Base-by-base conservation (phyloP, 2,329 filamentous ascomycete species). In the Cladophialophora yegresii region DNA sequence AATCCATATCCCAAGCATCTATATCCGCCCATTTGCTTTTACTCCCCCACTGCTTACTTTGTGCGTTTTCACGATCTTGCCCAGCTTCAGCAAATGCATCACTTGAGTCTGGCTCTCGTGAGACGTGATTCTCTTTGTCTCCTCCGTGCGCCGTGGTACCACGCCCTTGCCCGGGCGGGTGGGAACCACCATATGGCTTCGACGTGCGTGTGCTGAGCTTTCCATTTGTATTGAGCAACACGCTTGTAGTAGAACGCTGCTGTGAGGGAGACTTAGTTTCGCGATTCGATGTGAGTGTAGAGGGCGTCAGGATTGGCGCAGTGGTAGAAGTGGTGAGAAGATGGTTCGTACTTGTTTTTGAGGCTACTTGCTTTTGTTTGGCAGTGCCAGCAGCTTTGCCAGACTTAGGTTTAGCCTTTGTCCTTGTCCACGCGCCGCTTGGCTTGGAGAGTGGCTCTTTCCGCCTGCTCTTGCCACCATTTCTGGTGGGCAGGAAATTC, bases 1-100 rank as follows among this genome's bases (percentile, higher is more conserved):
- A 71, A 16, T 69, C 69, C 64, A 71, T 64, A 59, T 68, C 66
- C 64, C 68, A 71, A 61, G 68, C 67, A 60, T 71, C 70, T 55
- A 71, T 70, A 30, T 69, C 70, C 26, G 67, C 70, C 70, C 70
- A 71, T 47, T 70, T 71, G 47, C 58, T 56, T 20, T 57, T 65
- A 30, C 36, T 57, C n/a, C 36, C 32, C 36, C 8, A 13, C 28
- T 30, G 51, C 32, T 26, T 61, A 12, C 2, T 64, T 30, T 61
- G 55, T 49, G 4, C 33, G 9, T 26, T 40, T 7, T 45, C 33
- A 8, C 3, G 0, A 12, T 23, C 8, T 26, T 28, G 22, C 12
- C 16, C 13, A 33, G n/a, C 23, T 53, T 30, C 50, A 20, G 23
- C 9, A 30, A 28, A 33, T n/a, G 32, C 51, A 54, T 10, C 28